Evolutionary conservation across 176 grass and related monocot genomes (phyloP).

Genomic region (Puya raimondii): DNA sequence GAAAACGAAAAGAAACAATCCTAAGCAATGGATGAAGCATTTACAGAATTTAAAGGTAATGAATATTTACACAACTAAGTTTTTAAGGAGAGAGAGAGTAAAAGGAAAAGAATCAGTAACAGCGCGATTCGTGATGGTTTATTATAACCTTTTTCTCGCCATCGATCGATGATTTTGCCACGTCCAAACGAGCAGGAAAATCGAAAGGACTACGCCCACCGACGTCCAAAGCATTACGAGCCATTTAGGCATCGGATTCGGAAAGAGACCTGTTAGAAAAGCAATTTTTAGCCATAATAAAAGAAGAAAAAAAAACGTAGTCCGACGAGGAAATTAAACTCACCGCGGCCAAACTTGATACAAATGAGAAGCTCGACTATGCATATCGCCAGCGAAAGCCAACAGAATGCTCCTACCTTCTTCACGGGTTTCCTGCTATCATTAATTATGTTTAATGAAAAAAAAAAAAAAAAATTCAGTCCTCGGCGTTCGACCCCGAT

Average conservation of each 20-base stretch:
- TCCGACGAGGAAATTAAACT: background rate
- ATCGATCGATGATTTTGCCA: conserved; percentile 66
- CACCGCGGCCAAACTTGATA: conserved; percentile 89
- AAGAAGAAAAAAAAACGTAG: background rate
- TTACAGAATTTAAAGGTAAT: conserved; percentile 18
- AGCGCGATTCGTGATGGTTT: conserved; percentile 6
- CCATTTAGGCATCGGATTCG: conserved; percentile 71
- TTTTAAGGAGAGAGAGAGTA: conserved; percentile 13
- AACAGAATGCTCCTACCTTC: conserved; percentile 95
- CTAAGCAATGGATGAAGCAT: background rate
- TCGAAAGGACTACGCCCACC: conserved; percentile 27
- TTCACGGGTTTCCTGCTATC: conserved; percentile 78
- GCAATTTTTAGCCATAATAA: background rate
- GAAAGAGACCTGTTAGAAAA: conserved; percentile 65
- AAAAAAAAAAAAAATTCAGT: too few relatives aligned
- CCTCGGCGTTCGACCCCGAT: too few relatives aligned
- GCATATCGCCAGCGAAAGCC: conserved; percentile 95
- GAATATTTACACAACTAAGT: conserved; percentile 61
- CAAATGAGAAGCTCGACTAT: conserved; percentile 94
- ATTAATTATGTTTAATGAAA: background rate
- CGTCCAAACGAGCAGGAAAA: conserved; percentile 73
- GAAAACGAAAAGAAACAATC: too few relatives aligned
- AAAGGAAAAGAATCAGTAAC: conserved; percentile 36
- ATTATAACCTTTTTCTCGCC: conserved; percentile 60
- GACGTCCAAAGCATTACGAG: conserved; percentile 60